phyloP scores from a whole-genome alignment of 2,329 filamentous ascomycete genomes.

The Akanthomyces muscarius region DNA sequence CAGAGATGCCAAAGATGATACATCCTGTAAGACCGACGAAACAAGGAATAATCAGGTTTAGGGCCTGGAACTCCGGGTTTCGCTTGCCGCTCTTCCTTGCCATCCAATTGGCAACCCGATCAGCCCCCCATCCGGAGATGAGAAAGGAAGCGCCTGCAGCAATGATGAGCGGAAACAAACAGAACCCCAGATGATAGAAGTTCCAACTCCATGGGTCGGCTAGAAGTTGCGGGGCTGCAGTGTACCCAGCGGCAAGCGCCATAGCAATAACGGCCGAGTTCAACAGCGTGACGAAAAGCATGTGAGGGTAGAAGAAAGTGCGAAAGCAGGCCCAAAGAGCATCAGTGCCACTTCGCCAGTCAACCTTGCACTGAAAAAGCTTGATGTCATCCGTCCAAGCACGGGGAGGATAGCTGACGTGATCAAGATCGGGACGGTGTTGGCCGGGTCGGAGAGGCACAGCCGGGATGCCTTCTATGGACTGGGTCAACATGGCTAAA shows the following conservation, averaged over 20 bases:
- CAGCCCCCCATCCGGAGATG: slow-evolving; percentile 29
- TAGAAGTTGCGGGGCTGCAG: slow-evolving; percentile 24
- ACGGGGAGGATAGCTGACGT: slow-evolving; percentile 24
- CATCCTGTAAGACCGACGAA: slow-evolving; percentile 26
- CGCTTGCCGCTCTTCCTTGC: slow-evolving; percentile 28
- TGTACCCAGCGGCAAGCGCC: slow-evolving; percentile 24
- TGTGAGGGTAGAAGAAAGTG: slow-evolving; percentile 31
- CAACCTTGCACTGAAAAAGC: slow-evolving; percentile 29
- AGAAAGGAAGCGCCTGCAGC: slow-evolving; percentile 23
- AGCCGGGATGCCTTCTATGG: slow-evolving; percentile 21
- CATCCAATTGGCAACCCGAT: slow-evolving; percentile 26
- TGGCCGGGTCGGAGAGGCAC: slow-evolving; percentile 26
- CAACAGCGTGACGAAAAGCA: slow-evolving; percentile 31
- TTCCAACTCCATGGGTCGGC: slow-evolving; percentile 28
- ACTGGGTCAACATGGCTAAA: neutral
- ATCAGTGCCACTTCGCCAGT: slow-evolving; percentile 26
- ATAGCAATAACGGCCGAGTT: slow-evolving; percentile 30
- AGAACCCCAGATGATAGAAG: slow-evolving; percentile 28
- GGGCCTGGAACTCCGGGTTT: slow-evolving; percentile 32
- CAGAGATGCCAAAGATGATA: slow-evolving; percentile 31
- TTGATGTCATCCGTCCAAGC: slow-evolving; percentile 31
- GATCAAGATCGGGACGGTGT: slow-evolving; percentile 28
- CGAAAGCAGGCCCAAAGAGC: slow-evolving; percentile 26
- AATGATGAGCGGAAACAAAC: slow-evolving; percentile 24
- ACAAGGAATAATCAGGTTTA: slow-evolving; percentile 30